phyloP scores from a whole-genome alignment of 352 stramenopile species.

The Phytophthora nicotianae region DNA sequence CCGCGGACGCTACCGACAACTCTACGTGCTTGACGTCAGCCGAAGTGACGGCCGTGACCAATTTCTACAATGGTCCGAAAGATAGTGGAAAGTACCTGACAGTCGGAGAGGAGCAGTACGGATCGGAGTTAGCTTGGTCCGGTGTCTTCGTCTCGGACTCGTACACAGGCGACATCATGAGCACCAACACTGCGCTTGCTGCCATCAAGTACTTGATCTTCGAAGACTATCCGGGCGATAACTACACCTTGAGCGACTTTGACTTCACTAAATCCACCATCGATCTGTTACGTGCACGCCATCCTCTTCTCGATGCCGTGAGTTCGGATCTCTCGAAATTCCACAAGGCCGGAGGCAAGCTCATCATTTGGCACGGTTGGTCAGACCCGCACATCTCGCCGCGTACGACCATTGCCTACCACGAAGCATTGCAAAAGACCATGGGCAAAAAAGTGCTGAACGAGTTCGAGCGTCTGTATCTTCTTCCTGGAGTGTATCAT shows the following conservation, averaged over 20 bases:
- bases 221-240: constrained; percentile 37
- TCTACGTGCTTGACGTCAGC: constrained; percentile 40
- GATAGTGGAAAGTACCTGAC: constrained; percentile 41
- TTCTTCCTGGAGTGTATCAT: constrained; percentile 53
- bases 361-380: constrained; percentile 56
- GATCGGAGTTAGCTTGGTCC: constrained; percentile 47
- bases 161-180: constrained; percentile 32
- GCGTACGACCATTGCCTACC: constrained; percentile 48
- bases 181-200: constrained; percentile 37
- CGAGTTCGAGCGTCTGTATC: constrained; percentile 52
- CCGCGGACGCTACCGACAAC: constrained; percentile 32
- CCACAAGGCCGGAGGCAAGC: constrained; percentile 41
- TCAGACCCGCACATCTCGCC: constrained; percentile 55
- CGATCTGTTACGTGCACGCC: constrained; percentile 34
- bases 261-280: constrained; percentile 46
- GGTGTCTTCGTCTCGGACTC: constrained; percentile 44
- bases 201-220: constrained; percentile 52
- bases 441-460: constrained; percentile 39
- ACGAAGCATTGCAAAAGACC: constrained; percentile 40
- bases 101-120: constrained; percentile 48
- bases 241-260: constrained; percentile 51
- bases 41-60: constrained; percentile 35
- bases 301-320: constrained; percentile 44
- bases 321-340: constrained; percentile 46
- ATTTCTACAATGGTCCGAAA: constrained; percentile 48